Conservation (phyloP, 225 moss, liverwort and hornwort species). For the Antitrichia curtipendula region DNA sequence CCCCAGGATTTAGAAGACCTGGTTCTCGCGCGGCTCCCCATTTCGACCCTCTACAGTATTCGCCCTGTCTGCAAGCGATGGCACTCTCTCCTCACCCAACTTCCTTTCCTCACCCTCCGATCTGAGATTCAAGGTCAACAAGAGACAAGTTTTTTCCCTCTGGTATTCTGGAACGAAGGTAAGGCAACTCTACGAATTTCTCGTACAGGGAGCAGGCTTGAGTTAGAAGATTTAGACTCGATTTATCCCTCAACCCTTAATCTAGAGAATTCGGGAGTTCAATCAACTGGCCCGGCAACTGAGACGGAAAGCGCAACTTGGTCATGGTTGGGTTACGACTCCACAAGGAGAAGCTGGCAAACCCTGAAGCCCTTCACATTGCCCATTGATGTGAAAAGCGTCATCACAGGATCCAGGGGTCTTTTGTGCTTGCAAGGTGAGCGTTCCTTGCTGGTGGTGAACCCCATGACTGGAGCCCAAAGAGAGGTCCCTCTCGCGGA, state of each 20-base stretch:
- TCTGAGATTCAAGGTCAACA: background rate
- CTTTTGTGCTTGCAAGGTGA: slow-evolving; percentile 33
- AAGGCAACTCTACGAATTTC: slow-evolving; percentile 1
- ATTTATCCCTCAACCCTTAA: background rate
- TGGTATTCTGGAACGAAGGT: slow-evolving; percentile 28
- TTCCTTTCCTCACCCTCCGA: slow-evolving; percentile 21
- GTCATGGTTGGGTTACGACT: slow-evolving; percentile 49
- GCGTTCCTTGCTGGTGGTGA: slow-evolving; percentile 17
- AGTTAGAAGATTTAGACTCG: background rate
- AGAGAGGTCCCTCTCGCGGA: slow-evolving; percentile 24
- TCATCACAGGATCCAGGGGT: slow-evolving; percentile 22
- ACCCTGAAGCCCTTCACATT: slow-evolving; percentile 23
- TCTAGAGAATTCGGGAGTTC: background rate
- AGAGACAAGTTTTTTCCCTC: slow-evolving; percentile 26
- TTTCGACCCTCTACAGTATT: slow-evolving; percentile 6
- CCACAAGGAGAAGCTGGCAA: slow-evolving; percentile 17
- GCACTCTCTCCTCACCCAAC: slow-evolving; percentile 12
- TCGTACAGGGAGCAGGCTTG: slow-evolving; percentile 1
- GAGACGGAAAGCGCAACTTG: slow-evolving; percentile 1
- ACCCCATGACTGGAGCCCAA: slow-evolving; percentile 30
- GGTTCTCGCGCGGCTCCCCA: slow-evolving; percentile 28
- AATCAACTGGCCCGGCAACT: too few species aligned
- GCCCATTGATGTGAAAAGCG: background rate
- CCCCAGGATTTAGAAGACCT: slow-evolving; percentile 28
- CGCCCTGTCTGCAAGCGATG: slow-evolving; percentile 43